Conservation (phyloP, 176 grass and related monocot species). For the Carex myosuroides region DNA sequence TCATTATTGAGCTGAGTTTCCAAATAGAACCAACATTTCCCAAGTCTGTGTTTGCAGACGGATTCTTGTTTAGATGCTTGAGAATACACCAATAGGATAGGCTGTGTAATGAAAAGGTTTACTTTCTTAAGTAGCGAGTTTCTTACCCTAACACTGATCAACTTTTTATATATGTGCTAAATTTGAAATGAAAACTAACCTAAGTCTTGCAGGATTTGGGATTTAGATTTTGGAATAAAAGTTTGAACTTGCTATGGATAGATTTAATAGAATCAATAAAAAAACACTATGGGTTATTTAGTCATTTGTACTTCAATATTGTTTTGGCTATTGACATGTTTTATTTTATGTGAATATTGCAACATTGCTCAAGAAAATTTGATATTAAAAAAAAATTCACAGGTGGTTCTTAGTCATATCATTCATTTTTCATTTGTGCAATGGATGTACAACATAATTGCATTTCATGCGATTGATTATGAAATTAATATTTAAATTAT, state of each 20-base stretch:
- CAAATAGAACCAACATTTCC: not conserved
- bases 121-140: not conserved
- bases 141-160: not conserved
- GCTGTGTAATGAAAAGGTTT: not conserved
- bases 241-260: not conserved
- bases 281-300: not conserved
- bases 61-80: not conserved
- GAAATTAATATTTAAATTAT: not conserved
- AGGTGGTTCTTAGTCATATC: not conserved
- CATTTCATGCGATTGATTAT: not conserved
- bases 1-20: not conserved
- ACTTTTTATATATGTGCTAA: not conserved
- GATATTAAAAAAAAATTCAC: not conserved
- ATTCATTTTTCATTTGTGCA: not conserved
- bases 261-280: not conserved
- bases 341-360: not conserved
- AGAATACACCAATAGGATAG: not conserved
- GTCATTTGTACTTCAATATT: not conserved
- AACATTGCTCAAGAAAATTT: not conserved
- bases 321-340: too few species aligned
- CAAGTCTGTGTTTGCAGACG: not conserved
- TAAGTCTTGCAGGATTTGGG: not conserved
- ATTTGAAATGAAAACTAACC: not conserved
- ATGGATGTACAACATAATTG: not conserved
- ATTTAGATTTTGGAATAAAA: not conserved